Evolutionary conservation across 768 basidiomycete genomes (phyloP).

Genomic region (Serendipita sp.): DNA sequence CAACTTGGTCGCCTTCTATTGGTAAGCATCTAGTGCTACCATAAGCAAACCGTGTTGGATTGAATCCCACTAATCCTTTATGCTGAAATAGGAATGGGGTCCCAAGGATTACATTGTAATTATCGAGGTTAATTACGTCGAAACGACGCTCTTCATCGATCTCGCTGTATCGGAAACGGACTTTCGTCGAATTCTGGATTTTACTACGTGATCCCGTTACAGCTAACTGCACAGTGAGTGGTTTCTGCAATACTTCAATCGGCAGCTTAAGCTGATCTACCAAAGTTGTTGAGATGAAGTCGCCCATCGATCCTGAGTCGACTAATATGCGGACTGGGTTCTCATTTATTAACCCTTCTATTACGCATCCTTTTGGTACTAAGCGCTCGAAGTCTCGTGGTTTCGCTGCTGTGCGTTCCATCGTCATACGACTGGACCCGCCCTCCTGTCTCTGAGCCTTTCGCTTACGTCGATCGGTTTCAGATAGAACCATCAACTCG

Average conservation of each 20-base stretch:
- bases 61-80: not conserved
- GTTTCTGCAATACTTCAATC: not conserved
- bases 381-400: not conserved
- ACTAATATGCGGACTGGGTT: not conserved
- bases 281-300: not conserved
- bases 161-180: constrained; percentile 5
- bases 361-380: constrained; percentile 6
- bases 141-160: constrained; percentile 1
- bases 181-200: constrained; percentile 3
- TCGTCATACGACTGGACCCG: not conserved
- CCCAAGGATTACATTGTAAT: not conserved
- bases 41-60: constrained; percentile 2
- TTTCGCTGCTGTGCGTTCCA: constrained; percentile 8
- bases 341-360: constrained; percentile 5
- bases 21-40: not conserved
- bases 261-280: constrained; percentile 7
- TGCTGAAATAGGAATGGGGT: constrained; percentile 4
- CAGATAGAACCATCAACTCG: too few relatives aligned
- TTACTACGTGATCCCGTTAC: constrained; percentile 7
- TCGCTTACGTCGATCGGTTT: not conserved
- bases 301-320: not conserved
- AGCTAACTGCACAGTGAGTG: constrained; percentile 9
- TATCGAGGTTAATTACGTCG: constrained; percentile 1
- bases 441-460: not conserved
- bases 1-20: not conserved